Evolutionary conservation across 2,329 filamentous ascomycete genomes (phyloP).

Genomic region (Penicillium sp.): DNA sequence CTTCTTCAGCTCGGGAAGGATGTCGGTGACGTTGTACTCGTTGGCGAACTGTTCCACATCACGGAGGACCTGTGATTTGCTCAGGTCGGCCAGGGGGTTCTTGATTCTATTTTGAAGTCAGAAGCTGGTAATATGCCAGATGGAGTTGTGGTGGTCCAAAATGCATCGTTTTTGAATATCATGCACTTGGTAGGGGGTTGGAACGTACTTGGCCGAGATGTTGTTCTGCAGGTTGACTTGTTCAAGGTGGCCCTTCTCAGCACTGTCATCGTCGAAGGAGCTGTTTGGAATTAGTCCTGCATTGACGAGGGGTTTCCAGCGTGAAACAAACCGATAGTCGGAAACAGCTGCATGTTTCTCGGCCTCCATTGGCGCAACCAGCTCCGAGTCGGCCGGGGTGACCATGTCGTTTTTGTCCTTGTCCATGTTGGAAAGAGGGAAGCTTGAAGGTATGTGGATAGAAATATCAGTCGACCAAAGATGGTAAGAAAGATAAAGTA

Average conservation of each 20-base stretch:
- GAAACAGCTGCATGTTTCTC: background rate
- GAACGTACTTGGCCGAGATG: conserved; percentile 28
- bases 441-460: background rate
- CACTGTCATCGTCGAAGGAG: conserved; percentile 11
- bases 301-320: background rate
- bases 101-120: conserved; percentile 42
- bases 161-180: background rate
- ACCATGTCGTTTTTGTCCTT: background rate
- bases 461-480: background rate
- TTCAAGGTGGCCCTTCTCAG: conserved; percentile 24
- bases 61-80: conserved; percentile 39
- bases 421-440: background rate
- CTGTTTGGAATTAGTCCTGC: conserved; percentile 5
- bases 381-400: background rate
- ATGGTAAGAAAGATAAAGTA: background rate
- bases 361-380: conserved; percentile 7
- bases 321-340: conserved; percentile 4
- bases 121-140: background rate
- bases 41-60: conserved; percentile 48
- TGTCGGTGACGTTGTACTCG: conserved; percentile 45
- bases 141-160: background rate
- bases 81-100: conserved; percentile 49
- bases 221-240: conserved; percentile 31
- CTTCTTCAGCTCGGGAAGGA: conserved; percentile 47
- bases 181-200: background rate